These are phyloP conservation scores for Aureobasidium namibiae DNA, from an alignment of 2,329 filamentous ascomycete species.

Conservation along the genomic window DNA sequence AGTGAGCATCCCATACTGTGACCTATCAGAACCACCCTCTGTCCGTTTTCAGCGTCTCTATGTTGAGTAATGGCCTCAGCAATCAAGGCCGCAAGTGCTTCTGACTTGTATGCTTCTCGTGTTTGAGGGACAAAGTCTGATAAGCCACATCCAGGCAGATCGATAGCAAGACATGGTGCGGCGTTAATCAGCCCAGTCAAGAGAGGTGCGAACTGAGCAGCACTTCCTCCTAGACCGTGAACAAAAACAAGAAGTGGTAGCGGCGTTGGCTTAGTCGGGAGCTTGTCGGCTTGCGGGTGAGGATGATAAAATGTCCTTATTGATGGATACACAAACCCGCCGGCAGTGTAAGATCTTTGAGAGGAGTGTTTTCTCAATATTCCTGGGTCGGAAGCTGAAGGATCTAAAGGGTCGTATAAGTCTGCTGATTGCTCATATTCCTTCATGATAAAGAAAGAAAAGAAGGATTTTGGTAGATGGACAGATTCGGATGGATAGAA, in stretches of 20 bases:
- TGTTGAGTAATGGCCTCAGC: constrained; percentile 66
- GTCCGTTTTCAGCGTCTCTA: constrained; percentile 53
- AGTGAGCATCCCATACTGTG: constrained; percentile 88
- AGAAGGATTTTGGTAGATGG: not conserved
- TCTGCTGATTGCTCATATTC: not conserved
- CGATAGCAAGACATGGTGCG: constrained; percentile 77
- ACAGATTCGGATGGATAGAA: not conserved
- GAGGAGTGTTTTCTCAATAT: constrained; percentile 70
- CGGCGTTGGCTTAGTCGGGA: constrained; percentile 63
- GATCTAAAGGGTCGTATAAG: constrained; percentile 24
- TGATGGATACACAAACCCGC: constrained; percentile 58
- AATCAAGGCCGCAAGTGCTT: constrained; percentile 67
- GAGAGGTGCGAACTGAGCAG: constrained; percentile 77
- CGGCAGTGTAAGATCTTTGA: constrained; percentile 59
- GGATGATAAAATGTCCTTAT: constrained; percentile 77
- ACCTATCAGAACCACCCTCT: constrained; percentile 71
- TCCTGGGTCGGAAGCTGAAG: constrained; percentile 61
- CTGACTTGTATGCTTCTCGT: constrained; percentile 72
- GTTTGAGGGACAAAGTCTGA: constrained; percentile 63
- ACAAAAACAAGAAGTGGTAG: constrained; percentile 84
- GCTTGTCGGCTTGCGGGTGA: constrained; percentile 73
- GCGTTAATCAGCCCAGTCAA: constrained; percentile 74
- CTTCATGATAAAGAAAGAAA: not conserved
- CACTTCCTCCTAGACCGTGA: constrained; percentile 86
- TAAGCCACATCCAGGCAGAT: constrained; percentile 81